phyloP scores from a whole-genome alignment of 371 early-diverging fungal genomes.

The Entomophthora muscae region DNA sequence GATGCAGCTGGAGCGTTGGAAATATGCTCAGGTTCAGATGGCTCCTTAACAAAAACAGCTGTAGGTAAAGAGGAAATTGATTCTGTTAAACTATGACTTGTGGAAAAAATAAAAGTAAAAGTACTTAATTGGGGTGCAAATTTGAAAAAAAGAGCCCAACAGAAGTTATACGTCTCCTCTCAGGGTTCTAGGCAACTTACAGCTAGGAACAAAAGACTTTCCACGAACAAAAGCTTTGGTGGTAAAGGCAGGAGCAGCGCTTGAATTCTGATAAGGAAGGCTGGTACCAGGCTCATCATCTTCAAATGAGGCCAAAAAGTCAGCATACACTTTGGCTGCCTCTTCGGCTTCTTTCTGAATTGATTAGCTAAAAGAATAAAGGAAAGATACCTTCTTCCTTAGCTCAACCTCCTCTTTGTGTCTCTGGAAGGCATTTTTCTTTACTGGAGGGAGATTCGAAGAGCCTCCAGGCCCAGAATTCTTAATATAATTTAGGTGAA shows the following conservation, averaged over 20 bases:
- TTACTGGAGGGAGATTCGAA: neutral
- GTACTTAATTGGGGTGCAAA: neutral
- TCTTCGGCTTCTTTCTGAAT: slow-evolving; percentile 20
- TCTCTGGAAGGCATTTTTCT: slow-evolving; percentile 2
- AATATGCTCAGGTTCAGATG: neutral
- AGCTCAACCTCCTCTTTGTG: slow-evolving; percentile 7
- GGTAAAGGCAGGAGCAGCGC: neutral
- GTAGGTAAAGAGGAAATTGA: neutral
- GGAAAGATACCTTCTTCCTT: slow-evolving; percentile 1
- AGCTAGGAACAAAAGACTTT: neutral
- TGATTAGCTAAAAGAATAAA: neutral
- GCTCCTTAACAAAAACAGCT: neutral
- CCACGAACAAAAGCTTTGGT: neutral
- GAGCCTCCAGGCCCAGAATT: neutral
- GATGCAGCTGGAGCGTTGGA: neutral
- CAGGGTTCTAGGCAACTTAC: slow-evolving; percentile 22
- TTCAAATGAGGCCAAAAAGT: slow-evolving; percentile 75
- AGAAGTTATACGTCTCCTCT: slow-evolving; percentile 18
- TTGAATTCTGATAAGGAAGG: neutral
- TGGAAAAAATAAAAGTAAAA: neutral
- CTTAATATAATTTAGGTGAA: too few relatives aligned
- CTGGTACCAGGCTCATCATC: slow-evolving; percentile 25
- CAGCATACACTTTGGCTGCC: slow-evolving; percentile 60
- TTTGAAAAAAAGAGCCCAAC: neutral
- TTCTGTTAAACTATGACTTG: neutral